Evolutionary conservation across 495 filamentous ascomycete genomes (phyloP).

Genomic region (Aspergillus asperescens): DNA sequence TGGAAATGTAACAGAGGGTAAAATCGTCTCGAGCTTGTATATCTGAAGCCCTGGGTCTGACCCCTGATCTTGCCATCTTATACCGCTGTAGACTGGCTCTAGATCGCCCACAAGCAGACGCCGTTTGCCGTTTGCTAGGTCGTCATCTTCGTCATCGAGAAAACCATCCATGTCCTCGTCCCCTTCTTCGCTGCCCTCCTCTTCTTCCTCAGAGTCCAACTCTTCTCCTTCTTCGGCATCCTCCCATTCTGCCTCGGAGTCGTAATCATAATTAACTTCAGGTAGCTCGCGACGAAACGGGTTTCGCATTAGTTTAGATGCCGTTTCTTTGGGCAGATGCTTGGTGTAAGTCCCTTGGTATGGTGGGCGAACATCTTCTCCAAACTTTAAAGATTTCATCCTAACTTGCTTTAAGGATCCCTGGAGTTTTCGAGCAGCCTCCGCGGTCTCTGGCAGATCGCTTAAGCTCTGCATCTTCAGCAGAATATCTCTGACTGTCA

Average conservation of each 20-base stretch:
- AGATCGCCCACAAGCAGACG: conserved; percentile 60
- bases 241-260: conserved; percentile 95
- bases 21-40: conserved; percentile 68
- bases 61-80: conserved; percentile 70
- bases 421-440: conserved; percentile 29
- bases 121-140: conserved; percentile 35
- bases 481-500: conserved; percentile 65
- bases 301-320: conserved; percentile 59
- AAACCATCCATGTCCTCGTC: conserved; percentile 54
- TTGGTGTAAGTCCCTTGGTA: conserved; percentile 82
- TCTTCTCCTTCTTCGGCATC: conserved; percentile 77
- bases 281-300: conserved; percentile 60
- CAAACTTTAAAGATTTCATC: conserved; percentile 75
- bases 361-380: conserved; percentile 82
- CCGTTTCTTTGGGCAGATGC: conserved; percentile 39
- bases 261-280: conserved; percentile 85
- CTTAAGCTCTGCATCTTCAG: conserved; percentile 41
- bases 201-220: conserved; percentile 71
- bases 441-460: conserved; percentile 15
- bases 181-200: conserved; percentile 51
- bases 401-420: conserved; percentile 58
- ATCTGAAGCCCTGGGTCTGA: conserved; percentile 41
- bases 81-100: conserved; percentile 67
- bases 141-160: conserved; percentile 49
- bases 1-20: conserved; percentile 46